phyloP scores from a whole-genome alignment of 2,329 filamentous ascomycete genomes.

The Fusarium piperis region DNA sequence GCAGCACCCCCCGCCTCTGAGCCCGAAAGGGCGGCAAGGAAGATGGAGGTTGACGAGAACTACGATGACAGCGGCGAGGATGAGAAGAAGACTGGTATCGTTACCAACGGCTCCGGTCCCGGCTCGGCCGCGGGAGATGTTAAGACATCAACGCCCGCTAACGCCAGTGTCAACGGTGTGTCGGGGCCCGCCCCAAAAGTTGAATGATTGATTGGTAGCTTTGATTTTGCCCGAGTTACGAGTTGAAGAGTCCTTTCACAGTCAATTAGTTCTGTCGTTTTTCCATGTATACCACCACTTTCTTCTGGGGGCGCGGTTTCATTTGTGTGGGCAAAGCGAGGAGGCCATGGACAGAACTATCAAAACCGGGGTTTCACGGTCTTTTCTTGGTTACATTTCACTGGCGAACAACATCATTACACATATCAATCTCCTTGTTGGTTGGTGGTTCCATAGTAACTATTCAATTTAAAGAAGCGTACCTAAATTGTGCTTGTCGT shows the following conservation, averaged over 20 bases:
- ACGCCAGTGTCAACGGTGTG: conserved; percentile 57
- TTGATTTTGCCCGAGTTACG: conserved; percentile 30
- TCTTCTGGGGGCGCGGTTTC: conserved; percentile 27
- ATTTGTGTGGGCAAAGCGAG: conserved; percentile 28
- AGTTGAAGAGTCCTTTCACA: conserved; percentile 39
- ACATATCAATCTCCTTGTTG: conserved; percentile 35
- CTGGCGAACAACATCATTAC: conserved; percentile 42
- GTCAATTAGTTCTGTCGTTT: conserved; percentile 29
- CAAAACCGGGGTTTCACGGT: conserved; percentile 33
- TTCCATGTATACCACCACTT: conserved; percentile 36
- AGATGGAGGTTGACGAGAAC: conserved; percentile 97
- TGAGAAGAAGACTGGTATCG: conserved; percentile 68
- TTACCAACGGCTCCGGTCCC: conserved; percentile 57
- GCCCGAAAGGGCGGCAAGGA: conserved; percentile 83
- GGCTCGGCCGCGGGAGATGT: conserved; percentile 60
- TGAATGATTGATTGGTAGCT: conserved; percentile 48
- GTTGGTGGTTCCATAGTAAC: conserved; percentile 30
- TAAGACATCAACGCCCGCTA: conserved; percentile 61
- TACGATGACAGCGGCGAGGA: conserved; percentile 96
- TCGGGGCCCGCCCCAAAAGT: conserved; percentile 55
- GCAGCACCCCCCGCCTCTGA: conserved; percentile 67
- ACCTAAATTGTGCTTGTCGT: neutral
- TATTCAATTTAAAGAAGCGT: conserved; percentile 3
- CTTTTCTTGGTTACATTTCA: conserved; percentile 46
- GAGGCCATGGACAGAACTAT: conserved; percentile 30